Conservation (phyloP, 495 filamentous ascomycete genomes). For the Penicillium verhagenii region DNA sequence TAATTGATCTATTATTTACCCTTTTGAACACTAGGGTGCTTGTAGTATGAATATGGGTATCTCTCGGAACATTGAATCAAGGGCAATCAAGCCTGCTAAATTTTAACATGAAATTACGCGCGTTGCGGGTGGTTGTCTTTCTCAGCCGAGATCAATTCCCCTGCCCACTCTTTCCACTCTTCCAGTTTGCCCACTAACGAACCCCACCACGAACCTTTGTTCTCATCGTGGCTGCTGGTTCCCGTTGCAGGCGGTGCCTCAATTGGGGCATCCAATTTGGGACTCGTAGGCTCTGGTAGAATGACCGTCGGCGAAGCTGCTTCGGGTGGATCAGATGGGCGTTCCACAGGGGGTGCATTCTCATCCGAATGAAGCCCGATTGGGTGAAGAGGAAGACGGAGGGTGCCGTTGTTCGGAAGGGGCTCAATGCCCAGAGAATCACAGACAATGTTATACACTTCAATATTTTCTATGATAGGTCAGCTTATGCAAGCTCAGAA, state of each 20-base stretch:
- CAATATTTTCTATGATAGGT: conserved; percentile 69
- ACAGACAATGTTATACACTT: conserved; percentile 94
- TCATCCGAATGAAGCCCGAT: conserved; percentile 65
- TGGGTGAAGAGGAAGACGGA: conserved; percentile 72
- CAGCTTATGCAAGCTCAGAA: background rate
- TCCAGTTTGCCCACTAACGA: conserved; percentile 35
- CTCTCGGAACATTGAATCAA: conserved; percentile 15
- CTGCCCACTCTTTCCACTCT: conserved; percentile 40
- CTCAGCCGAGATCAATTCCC: conserved; percentile 31
- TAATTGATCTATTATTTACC: background rate
- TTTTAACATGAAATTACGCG: conserved; percentile 5
- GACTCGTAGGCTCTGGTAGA: conserved; percentile 14
- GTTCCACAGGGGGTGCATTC: conserved; percentile 30
- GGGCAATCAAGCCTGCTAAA: conserved; percentile 1
- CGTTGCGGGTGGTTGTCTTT: conserved; percentile 32
- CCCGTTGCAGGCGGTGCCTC: conserved; percentile 14
- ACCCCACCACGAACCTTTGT: conserved; percentile 37
- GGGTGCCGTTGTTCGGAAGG: conserved; percentile 80
- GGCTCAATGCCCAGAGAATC: conserved; percentile 71
- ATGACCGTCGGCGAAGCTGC: conserved; percentile 6
- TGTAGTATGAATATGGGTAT: conserved; percentile 22
- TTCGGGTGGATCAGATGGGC: conserved; percentile 38
- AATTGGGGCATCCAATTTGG: conserved; percentile 13
- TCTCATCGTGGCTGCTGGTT: conserved; percentile 23
- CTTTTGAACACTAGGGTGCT: no score